Conservation (phyloP, 116 monocot species). For the Trichopus zeylanicus region DNA sequence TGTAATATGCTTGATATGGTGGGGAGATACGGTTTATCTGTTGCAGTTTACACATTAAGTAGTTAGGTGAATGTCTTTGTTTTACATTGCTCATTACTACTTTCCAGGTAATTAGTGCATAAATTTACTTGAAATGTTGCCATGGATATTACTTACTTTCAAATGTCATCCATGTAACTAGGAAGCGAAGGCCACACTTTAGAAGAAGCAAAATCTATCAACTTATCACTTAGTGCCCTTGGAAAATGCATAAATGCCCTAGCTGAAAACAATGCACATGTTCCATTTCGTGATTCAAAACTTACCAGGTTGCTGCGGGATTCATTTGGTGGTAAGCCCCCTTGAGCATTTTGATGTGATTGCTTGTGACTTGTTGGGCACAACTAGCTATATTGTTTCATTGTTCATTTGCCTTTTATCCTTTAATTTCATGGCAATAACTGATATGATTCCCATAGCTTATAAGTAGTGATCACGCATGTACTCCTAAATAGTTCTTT, state of each 20-base stretch:
- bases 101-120: no score
- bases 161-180: conserved; percentile 9
- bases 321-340: conserved; percentile 91
- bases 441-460: no score
- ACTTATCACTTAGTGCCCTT: conserved; percentile 83
- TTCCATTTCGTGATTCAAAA: conserved; percentile 96
- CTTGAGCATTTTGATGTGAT: conserved; percentile 4
- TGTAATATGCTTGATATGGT: no score
- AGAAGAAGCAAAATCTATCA: conserved; percentile 99
- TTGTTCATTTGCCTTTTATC: not conserved
- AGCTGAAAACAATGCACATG: conserved; percentile 96
- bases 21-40: no score
- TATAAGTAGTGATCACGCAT: no score
- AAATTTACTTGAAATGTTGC: no score
- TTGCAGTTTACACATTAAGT: no score
- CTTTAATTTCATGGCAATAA: not conserved
- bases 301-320: conserved; percentile 91
- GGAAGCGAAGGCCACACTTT: conserved; percentile 94
- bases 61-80: no score
- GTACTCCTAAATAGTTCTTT: no score
- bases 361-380: not conserved
- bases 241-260: conserved; percentile 99
- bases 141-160: not conserved
- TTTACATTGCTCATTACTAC: no score
- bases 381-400: not conserved